Evolutionary conservation across 768 basidiomycete genomes (phyloP).

Genomic region (Lentinula boryana): DNA sequence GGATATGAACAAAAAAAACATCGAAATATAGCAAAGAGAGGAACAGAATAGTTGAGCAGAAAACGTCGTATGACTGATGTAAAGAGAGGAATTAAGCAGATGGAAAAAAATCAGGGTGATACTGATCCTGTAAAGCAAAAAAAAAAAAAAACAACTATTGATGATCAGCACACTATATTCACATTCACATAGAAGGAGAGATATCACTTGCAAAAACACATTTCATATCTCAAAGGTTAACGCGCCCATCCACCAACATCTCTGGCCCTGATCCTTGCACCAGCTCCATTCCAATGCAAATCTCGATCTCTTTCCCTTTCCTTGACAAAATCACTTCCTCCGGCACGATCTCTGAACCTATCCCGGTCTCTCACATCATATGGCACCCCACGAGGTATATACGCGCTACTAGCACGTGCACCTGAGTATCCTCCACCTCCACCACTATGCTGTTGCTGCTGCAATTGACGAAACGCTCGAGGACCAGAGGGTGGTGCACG

Average conservation of each 20-base stretch:
- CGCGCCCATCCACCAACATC: neutral
- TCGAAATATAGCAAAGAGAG: neutral
- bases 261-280: neutral
- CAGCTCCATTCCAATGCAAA: neutral
- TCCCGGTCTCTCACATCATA: neutral
- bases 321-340: neutral
- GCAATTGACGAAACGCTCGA: slow-evolving; percentile 1
- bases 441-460: neutral
- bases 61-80: too few relatives aligned
- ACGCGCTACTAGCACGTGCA: neutral
- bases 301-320: slow-evolving; percentile 1
- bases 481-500: slow-evolving; percentile 4
- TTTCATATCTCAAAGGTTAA: neutral
- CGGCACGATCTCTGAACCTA: neutral
- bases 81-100: too few relatives aligned
- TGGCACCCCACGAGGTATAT: neutral
- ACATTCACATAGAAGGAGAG: neutral
- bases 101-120: too few relatives aligned
- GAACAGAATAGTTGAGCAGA: neutral
- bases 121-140: too few relatives aligned
- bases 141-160: neutral
- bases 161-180: neutral
- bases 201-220: neutral
- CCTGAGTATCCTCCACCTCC: neutral
- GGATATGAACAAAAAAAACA: neutral